These are phyloP conservation scores for Diaporthe helianthi DNA, from an alignment of 2,329 filamentous ascomycete genomes.

Conservation along the genomic window DNA sequence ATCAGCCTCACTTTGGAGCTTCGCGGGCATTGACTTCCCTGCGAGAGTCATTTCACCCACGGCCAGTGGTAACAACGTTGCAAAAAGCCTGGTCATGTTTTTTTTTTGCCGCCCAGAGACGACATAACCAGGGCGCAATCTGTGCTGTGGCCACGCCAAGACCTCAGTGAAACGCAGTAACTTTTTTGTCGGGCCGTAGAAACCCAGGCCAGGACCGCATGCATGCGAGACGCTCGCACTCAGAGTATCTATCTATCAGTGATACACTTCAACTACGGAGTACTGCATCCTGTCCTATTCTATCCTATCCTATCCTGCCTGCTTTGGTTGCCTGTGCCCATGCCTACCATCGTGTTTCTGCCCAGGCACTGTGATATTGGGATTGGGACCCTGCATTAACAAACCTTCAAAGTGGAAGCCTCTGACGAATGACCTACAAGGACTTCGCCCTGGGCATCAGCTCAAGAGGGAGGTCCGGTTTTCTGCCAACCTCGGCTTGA, in stretches of 20 bases:
- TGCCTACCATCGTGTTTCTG: too few species aligned
- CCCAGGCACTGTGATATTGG: conserved; percentile 6
- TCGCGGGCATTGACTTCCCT: conserved; percentile 21
- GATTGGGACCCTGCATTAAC: background rate
- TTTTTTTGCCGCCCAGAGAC: conserved; percentile 13
- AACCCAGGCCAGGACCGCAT: conserved; percentile 22
- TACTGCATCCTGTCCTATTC: background rate
- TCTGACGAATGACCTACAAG: conserved; percentile 8
- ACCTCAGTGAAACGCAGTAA: conserved; percentile 22
- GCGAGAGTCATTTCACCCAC: conserved; percentile 10
- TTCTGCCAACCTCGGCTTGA: conserved; percentile 15
- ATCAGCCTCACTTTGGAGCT: conserved; percentile 17
- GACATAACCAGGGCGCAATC: conserved; percentile 17
- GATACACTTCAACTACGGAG: too few species aligned
- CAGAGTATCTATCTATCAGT: too few species aligned
- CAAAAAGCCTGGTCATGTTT: conserved; percentile 18
- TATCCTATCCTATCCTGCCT: background rate
- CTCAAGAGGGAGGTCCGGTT: too few species aligned
- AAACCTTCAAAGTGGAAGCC: too few species aligned
- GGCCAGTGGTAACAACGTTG: conserved; percentile 15
- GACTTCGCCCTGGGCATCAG: background rate
- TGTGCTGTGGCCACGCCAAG: conserved; percentile 21
- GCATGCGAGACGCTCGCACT: conserved; percentile 12
- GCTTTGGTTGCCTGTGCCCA: background rate
- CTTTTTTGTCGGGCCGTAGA: conserved; percentile 11